Conservation (phyloP, 768 basidiomycete species). For the Sporobolomyces phaffii region DNA sequence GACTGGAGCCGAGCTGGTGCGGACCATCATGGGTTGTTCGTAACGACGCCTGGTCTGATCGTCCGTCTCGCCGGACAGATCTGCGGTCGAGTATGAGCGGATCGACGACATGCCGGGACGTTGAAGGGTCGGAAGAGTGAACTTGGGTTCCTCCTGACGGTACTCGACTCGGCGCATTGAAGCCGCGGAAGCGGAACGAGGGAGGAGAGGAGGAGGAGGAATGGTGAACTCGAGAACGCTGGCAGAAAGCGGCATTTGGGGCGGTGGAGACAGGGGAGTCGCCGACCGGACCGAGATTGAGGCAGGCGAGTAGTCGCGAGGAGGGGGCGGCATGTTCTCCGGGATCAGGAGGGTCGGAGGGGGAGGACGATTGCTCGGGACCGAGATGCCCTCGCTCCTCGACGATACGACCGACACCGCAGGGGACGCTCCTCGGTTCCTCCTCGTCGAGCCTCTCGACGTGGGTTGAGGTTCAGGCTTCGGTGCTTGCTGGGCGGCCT, state of each 20-base stretch:
- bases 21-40: neutral
- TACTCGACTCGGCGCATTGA: neutral
- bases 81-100: slow-evolving; percentile 7
- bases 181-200: slow-evolving; percentile 14
- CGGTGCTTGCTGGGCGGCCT: neutral
- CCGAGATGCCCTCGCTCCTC: slow-evolving; percentile 2
- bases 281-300: slow-evolving; percentile 2
- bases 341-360: neutral
- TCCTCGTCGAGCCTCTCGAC: neutral
- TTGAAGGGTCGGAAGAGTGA: neutral
- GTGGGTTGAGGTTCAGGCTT: neutral
- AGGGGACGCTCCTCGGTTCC: neutral
- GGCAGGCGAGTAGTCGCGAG: slow-evolving; percentile 11
- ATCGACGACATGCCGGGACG: neutral
- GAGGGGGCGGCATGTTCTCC: neutral
- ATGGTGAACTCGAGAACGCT: slow-evolving; percentile 13
- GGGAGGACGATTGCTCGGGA: neutral
- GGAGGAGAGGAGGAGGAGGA: neutral
- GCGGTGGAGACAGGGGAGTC: slow-evolving; percentile 2
- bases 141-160: neutral
- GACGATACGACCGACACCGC: neutral
- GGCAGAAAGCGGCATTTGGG: neutral
- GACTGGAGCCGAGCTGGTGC: slow-evolving; percentile 13
- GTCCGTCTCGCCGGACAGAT: neutral
- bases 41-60: neutral